These are phyloP conservation scores for Chloropicon primus DNA, from an alignment of 139 green algal species.

Conservation along the genomic window DNA sequence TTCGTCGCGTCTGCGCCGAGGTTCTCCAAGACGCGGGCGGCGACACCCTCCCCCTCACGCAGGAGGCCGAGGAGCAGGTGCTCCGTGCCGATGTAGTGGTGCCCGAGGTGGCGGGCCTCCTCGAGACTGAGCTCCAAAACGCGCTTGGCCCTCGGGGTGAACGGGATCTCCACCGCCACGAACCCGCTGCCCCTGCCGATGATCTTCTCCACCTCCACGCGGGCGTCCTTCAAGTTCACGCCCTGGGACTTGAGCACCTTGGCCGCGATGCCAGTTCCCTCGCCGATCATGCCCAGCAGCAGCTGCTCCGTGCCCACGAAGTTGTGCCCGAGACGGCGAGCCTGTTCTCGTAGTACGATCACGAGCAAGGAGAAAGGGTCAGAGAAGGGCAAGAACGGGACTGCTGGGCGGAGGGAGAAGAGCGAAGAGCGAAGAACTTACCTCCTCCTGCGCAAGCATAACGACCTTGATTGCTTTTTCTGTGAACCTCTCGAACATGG, in stretches of 20 bases:
- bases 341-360: neutral
- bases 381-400: neutral
- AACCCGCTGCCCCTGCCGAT: slow-evolving; percentile 94
- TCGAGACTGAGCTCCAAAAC: slow-evolving; percentile 97
- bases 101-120: slow-evolving; percentile 91
- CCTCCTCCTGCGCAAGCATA: slow-evolving; percentile 98
- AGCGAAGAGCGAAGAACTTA: no score
- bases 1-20: slow-evolving; percentile 88
- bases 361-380: neutral
- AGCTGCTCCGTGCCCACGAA: slow-evolving; percentile 99
- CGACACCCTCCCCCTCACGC: slow-evolving; percentile 94
- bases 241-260: slow-evolving; percentile 99
- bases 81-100: slow-evolving; percentile 99
- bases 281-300: slow-evolving; percentile 93
- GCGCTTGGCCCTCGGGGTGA: slow-evolving; percentile 95
- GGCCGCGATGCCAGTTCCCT: slow-evolving; percentile 95
- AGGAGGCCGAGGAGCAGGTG: slow-evolving; percentile 97
- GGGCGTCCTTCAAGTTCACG: slow-evolving; percentile 95
- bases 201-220: slow-evolving; percentile 97
- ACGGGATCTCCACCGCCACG: slow-evolving; percentile 97
- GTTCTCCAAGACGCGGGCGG: slow-evolving; percentile 90
- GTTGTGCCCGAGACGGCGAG: slow-evolving; percentile 72
- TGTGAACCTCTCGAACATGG: slow-evolving; percentile 97
- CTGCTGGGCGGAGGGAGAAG: no score
- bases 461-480: slow-evolving; percentile 89